These are phyloP conservation scores for Candida suzukii DNA, from an alignment of 805 yeast species.

Conservation along the genomic window DNA sequence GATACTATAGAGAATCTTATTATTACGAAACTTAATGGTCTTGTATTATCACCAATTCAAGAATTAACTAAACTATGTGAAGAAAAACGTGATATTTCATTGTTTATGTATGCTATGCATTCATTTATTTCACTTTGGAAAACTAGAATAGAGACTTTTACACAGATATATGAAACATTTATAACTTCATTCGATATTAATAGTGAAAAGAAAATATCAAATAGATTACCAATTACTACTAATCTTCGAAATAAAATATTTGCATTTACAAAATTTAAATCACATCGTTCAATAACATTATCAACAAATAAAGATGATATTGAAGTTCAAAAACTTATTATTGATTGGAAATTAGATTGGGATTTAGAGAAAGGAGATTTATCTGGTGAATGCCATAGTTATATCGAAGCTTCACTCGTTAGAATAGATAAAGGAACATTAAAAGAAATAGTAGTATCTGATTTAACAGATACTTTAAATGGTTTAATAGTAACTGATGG, in stretches of 20 bases:
- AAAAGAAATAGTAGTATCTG: not conserved
- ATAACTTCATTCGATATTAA: constrained; percentile 8
- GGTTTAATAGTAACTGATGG: constrained; percentile 14
- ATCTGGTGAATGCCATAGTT: not conserved
- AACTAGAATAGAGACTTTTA: constrained; percentile 13
- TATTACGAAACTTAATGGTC: constrained; percentile 5
- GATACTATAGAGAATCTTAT: constrained; percentile 9
- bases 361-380: not conserved
- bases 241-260: not conserved
- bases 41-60: constrained; percentile 10
- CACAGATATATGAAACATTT: constrained; percentile 11
- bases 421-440: not conserved
- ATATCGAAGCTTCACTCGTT: not conserved
- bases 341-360: not conserved
- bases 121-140: constrained; percentile 15
- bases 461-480: constrained; percentile 10
- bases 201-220: constrained; percentile 1
- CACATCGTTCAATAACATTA: not conserved
- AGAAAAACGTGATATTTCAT: constrained; percentile 13
- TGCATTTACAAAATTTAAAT: constrained; percentile 5
- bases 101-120: constrained; percentile 16
- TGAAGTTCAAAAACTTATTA: not conserved
- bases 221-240: not conserved
- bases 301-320: not conserved
- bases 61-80: constrained; percentile 7